Percentiles rank a stretch among this genome's conserved stretches.
Conservation (phyloP, 257 asterid genomes). For the Salvia splendens region DNA sequence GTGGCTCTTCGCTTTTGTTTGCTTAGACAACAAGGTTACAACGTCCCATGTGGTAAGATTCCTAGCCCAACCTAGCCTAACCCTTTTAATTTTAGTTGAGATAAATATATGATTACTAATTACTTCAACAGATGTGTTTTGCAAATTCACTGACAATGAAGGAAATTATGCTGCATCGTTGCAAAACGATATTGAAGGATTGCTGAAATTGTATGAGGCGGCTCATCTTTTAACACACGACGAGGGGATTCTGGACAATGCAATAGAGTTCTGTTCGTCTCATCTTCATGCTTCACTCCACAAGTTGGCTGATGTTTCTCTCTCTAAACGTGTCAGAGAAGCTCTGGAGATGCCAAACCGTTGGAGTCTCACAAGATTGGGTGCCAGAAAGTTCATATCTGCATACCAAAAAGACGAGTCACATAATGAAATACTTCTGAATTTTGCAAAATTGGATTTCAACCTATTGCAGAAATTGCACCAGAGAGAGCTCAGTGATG, state of each 20-base stretch:
- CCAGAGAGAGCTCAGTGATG: slow-evolving; percentile 12
- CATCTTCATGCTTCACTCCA: not conserved
- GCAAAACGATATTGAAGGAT: not conserved
- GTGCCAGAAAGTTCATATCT: not conserved
- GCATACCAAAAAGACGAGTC: not conserved
- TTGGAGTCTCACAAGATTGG: slow-evolving; percentile 10
- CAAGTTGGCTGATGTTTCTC: not conserved
- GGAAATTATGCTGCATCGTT: not conserved
- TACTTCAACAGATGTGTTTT: too few relatives aligned
- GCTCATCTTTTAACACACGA: not conserved
- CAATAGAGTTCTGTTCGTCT: slow-evolving; percentile 5
- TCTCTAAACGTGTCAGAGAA: not conserved
- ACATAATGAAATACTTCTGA: not conserved
- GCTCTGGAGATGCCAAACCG: slow-evolving; percentile 3
- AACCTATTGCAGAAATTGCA: not conserved
- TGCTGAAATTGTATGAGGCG: slow-evolving; percentile 21
- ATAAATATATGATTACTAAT: not conserved
- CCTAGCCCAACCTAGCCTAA: not conserved
- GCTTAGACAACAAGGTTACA: slow-evolving; percentile 25
- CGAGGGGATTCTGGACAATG: slow-evolving; percentile 16
- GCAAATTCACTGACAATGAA: not conserved
- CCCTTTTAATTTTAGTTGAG: too few relatives aligned
- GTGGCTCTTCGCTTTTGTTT: slow-evolving; percentile 22
- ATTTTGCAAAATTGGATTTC: slow-evolving; percentile 21
- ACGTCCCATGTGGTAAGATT: not conserved